Evolutionary conservation across 1,139 yeast species (phyloP), one percentile per base, ranked within the genome.

Genomic region (Yamadazyma diospyri): DNA sequence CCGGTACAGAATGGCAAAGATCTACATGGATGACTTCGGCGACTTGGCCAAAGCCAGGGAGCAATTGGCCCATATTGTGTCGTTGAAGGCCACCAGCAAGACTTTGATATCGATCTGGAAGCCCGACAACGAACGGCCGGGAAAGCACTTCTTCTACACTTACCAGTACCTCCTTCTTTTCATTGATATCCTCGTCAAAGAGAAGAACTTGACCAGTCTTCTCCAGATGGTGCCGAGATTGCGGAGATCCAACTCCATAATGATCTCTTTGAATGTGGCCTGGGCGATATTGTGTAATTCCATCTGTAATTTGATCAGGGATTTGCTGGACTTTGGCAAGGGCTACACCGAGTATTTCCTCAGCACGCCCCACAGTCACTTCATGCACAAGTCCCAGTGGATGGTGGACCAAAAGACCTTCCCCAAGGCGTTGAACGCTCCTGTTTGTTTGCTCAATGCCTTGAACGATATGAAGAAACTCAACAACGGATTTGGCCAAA

Each of bases 51-150:
- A 60, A 1, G 94, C 97, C 0, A 64, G 70, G 33, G 73, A 72
- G 10, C 86, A 81, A 42, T 75, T 92, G 76, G 61, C 74, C 2
- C 53, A 67, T 2, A 64, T 86, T 18, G 73, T 89, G 34, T 72
- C 84, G 4, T 55, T 86, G 32, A 85, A 81, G 44, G 69, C 87
- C 6, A 73, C 77, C 3, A 76, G 79, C 35, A 86, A 89, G 48
- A 75, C 81, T 6, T 69, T 94, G 27, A 77, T 89, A 0, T 84
- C 76, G 50, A 85, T 92, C 35, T 92, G 98, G 98, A 87, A 87
- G 48, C 95, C 97, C 0, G 95, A 88, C 32, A 59, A 69, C 45
- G 98, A 94, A 56, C 61, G 95, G 12, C 94, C 97, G 0, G 99
- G 99, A 0, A 86, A 85, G 46, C 97, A 92, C 55, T 92, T 87